Base-by-base conservation (phyloP, 768 basidiomycete species). In the Coprinopsis marcescibilis region DNA sequence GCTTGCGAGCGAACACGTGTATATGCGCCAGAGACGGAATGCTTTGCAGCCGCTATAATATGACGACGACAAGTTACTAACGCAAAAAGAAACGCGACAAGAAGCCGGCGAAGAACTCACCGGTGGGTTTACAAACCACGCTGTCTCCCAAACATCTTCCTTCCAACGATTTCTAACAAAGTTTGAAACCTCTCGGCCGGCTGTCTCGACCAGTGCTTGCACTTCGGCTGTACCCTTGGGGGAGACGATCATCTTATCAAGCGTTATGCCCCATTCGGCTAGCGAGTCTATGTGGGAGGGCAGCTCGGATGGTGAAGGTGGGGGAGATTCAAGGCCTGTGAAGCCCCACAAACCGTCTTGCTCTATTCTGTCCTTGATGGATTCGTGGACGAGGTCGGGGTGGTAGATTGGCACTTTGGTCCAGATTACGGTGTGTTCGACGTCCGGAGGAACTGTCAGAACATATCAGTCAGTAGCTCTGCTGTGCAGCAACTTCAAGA, bases 81-180 rank as follows among this genome's bases (percentile, higher is more conserved):
- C n/a, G n/a, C n/a, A n/a, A n/a, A n/a, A n/a, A n/a, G n/a, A n/a
- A n/a, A n/a, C n/a, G n/a, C n/a, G n/a, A n/a, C n/a, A n/a, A 20
- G 17, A 21, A 14, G 17, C n/a, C 29, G n/a, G n/a, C 29, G 20
- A 23, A 46, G 41, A 3, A 64, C 85, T 59, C 56, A 92, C 89
- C 41, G 83, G 86, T 34, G 89, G 89, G 58, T 92, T 92, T 34
- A 89, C 84, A 57, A 91, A 91, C 90, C 90, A 93, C 1, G 86
- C 87, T 0, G 88, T 89, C 65, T 93, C 90, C 89, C 87, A 93
- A n/a, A 76, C 73, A 3, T 57, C 60, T 57, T 89, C 85, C 14
- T 57, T 55, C 90, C 90, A 92, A 39, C 78, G 67, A 39, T 68
- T 70, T 59, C 65, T 70, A 11, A 93, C 76, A 60, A 84, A 91